Conservation (phyloP, 352 stramenopile species). For the Pythium apleroticum region DNA sequence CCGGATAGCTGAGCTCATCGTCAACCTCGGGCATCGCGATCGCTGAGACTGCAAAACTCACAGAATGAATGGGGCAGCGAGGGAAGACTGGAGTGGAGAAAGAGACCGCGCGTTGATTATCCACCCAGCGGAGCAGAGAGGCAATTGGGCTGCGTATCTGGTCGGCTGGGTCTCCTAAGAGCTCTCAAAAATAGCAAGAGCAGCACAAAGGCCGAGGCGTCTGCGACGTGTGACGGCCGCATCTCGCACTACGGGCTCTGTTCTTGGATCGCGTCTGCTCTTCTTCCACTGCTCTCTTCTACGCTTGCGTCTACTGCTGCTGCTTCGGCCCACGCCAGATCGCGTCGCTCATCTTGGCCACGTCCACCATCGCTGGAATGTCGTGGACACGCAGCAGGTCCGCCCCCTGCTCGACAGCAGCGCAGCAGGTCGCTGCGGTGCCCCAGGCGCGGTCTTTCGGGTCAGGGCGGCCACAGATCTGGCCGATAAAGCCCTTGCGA, state of each 20-base stretch:
- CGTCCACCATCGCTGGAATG: slow-evolving; percentile 89
- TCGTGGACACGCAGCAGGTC: slow-evolving; percentile 97
- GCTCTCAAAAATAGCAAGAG: slow-evolving; percentile 9
- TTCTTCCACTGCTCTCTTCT: background rate
- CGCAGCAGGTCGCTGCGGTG: slow-evolving; percentile 91
- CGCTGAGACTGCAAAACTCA: background rate
- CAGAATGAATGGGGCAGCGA: background rate
- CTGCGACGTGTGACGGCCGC: background rate
- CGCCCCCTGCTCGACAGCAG: slow-evolving; percentile 66
- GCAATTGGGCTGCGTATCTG: background rate
- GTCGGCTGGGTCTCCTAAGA: slow-evolving; percentile 5
- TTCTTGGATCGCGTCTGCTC: background rate
- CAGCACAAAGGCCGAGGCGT: slow-evolving; percentile 2
- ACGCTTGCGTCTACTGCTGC: background rate
- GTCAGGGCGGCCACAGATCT: slow-evolving; percentile 84
- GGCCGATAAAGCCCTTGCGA: slow-evolving; percentile 97
- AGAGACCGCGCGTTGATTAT: slow-evolving; percentile 5
- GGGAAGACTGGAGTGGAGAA: background rate
- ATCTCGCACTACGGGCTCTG: background rate
- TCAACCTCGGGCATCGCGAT: slow-evolving; percentile 27
- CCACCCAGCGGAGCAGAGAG: slow-evolving; percentile 4
- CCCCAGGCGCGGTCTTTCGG: slow-evolving; percentile 91
- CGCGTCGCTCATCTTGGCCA: slow-evolving; percentile 90
- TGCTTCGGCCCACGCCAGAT: slow-evolving; percentile 60
- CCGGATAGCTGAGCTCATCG: slow-evolving; percentile 21